Evolutionary conservation across 208 protist species (phyloP), one percentile per base, ranked within the genome.

Genomic region (Strigomonas oncopelti): DNA sequence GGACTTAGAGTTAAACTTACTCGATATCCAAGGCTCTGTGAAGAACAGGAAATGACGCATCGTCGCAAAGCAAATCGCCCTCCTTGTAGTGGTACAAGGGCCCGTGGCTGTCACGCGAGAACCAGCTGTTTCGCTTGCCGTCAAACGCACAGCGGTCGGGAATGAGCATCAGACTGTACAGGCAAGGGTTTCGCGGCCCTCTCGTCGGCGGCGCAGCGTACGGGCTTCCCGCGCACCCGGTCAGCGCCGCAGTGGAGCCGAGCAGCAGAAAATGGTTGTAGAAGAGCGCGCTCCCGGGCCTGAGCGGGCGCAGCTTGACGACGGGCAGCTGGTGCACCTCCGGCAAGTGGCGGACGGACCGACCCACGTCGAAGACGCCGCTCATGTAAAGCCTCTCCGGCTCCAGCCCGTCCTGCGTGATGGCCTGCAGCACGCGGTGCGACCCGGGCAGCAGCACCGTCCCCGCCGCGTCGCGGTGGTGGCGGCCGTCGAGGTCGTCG

Each of bases 1-100:
- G 14, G 16, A 52, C 20, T n/a, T 27, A 14, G n/a, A 29, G n/a
- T n/a, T 58, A 14, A 29, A 29, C n/a, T 58, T 78, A 94, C 60
- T 92, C 86, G 48, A 95, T 82, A 65, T 95, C 89, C 24, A 95
- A 74, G 18, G 83, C 89, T 31, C 78, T 68, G 72, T 95, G 78
- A 36, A 95, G 71, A 2, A 91, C 69, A 0, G 89, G 89, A 65
- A 95, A 95, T 13, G 67, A 57, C 0, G 53, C 53, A 28, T 91
- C 75, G 51, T 95, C 85, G 22, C 57, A 72, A 31, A 95, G 67
- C 55, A 83, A 61, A 36, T 95, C 75, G 3, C 89, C 89, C 27
- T 81, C 69, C 61, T 90, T 67, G 60, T 79, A 90, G 13, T 38
- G 29, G 58, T 90, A 74, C 54, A 95, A 69, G 16, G 86, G 89